These are phyloP conservation scores for Ophiostoma perfectum DNA, from an alignment of 2,329 filamentous ascomycete species.

Conservation along the genomic window DNA sequence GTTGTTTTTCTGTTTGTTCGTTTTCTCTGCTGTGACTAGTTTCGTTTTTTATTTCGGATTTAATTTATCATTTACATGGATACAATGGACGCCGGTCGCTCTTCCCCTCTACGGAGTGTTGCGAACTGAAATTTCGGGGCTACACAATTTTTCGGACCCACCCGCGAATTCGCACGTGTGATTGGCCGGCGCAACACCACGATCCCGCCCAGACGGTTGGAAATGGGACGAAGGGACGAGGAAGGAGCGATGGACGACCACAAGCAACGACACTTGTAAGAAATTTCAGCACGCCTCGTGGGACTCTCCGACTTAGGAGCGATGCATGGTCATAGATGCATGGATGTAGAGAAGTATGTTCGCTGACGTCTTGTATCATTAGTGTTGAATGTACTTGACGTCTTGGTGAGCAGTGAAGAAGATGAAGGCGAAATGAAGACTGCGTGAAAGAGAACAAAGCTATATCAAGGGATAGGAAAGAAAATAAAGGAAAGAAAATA, in stretches of 20 bases:
- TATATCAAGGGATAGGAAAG: not conserved
- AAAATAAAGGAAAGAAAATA: not conserved
- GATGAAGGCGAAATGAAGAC: too few relatives aligned
- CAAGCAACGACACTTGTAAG: not conserved
- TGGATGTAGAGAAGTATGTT: not conserved
- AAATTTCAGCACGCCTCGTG: constrained; percentile 4
- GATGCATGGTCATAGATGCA: not conserved
- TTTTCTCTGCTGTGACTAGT: not conserved
- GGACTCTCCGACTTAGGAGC: not conserved
- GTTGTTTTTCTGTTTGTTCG: not conserved
- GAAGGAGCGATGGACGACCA: constrained; percentile 5
- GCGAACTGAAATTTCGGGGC: not conserved
- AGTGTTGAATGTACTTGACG: too few relatives aligned
- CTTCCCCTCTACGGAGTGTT: not conserved
- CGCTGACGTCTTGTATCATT: not conserved
- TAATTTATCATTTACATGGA: not conserved
- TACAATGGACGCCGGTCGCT: not conserved
- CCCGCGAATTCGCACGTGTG: constrained; percentile 16
- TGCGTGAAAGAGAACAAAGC: not conserved
- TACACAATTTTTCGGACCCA: constrained; percentile 21
- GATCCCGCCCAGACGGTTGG: constrained; percentile 9
- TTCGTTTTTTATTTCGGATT: not conserved
- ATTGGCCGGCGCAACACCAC: constrained; percentile 18
- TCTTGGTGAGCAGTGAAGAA: too few relatives aligned
- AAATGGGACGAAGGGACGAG: constrained; percentile 8